A percentile compares a stretch with the other conserved stretches of the same genome.
Conservation (phyloP, 805 yeast genomes). For the Cyberlindnera bimundalis region DNA sequence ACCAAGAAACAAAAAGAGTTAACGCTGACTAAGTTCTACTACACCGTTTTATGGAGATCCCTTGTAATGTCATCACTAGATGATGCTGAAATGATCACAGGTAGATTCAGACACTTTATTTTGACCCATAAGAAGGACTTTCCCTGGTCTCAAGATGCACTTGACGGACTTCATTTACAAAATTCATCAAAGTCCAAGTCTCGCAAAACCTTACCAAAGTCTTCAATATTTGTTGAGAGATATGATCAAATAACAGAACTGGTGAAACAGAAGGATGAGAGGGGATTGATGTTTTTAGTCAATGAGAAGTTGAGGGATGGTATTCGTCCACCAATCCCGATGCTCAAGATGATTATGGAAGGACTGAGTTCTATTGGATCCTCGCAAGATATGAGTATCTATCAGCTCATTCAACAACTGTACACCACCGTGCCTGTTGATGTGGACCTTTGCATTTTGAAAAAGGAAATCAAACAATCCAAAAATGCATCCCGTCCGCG, state of each 20-base stretch:
- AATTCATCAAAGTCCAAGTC: not conserved
- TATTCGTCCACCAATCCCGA: slow-evolving; percentile 15
- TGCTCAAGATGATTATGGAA: slow-evolving; percentile 11
- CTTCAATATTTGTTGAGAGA: slow-evolving; percentile 1
- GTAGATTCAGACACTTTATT: slow-evolving; percentile 5
- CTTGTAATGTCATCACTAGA: slow-evolving; percentile 3
- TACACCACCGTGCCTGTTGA: slow-evolving; percentile 14
- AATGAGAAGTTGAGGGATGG: slow-evolving; percentile 20
- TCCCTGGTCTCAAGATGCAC: slow-evolving; percentile 7
- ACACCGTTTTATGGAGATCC: slow-evolving; percentile 8
- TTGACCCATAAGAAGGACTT: not conserved
- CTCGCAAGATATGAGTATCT: slow-evolving; percentile 10
- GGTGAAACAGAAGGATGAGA: slow-evolving; percentile 1
- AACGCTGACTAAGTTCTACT: slow-evolving; percentile 4
- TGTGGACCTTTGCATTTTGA: slow-evolving; percentile 14
- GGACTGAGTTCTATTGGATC: slow-evolving; percentile 15
- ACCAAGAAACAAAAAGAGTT: not conserved
- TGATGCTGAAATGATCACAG: slow-evolving; percentile 1
- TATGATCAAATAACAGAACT: not conserved
- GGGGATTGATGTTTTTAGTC: slow-evolving; percentile 10
- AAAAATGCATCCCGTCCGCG: not conserved
- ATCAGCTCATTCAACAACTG: slow-evolving; percentile 14
- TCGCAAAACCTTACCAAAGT: not conserved
- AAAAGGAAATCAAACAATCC: slow-evolving; percentile 1
- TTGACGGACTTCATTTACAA: not conserved